Conservation (phyloP, 2,329 filamentous ascomycete genomes). For the Xylariaceae sp. region DNA sequence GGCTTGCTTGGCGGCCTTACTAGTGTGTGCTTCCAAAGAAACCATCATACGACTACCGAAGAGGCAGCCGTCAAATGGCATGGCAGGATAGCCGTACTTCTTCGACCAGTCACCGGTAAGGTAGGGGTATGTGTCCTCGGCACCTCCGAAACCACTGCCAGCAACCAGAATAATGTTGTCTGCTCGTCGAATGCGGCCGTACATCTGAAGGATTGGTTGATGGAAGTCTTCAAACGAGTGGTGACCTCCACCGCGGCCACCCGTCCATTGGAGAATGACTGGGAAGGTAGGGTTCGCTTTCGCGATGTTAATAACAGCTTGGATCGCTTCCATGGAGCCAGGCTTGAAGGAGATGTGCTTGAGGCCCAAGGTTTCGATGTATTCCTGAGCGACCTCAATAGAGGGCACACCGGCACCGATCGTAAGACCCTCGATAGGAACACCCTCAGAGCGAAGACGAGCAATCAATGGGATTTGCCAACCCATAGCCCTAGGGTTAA, state of each 20-base stretch:
- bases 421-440: conserved; percentile 85
- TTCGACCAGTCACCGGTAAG: conserved; percentile 85
- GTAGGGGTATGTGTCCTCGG: conserved; percentile 89
- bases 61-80: conserved; percentile 90
- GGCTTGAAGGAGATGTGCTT: conserved; percentile 96
- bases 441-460: conserved; percentile 74
- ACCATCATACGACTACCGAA: conserved; percentile 95
- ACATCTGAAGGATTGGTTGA: conserved; percentile 85
- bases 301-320: conserved; percentile 85
- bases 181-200: conserved; percentile 76
- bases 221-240: conserved; percentile 97
- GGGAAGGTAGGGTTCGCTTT: conserved; percentile 92
- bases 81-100: conserved; percentile 79
- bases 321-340: conserved; percentile 81
- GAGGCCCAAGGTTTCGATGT: conserved; percentile 85
- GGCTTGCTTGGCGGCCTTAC: conserved; percentile 79
- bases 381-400: conserved; percentile 87
- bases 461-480: conserved; percentile 88
- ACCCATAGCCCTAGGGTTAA: conserved; percentile 80
- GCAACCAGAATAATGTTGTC: conserved; percentile 85
- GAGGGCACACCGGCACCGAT: conserved; percentile 93
- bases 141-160: conserved; percentile 84
- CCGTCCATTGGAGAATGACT: conserved; percentile 92
- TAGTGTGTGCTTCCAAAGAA: conserved; percentile 85
- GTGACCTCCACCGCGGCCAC: conserved; percentile 86